A percentile compares a stretch with the other conserved stretches of the same genome.
Conservation (phyloP, 495 filamentous ascomycete species). For the Physcia stellaris region DNA sequence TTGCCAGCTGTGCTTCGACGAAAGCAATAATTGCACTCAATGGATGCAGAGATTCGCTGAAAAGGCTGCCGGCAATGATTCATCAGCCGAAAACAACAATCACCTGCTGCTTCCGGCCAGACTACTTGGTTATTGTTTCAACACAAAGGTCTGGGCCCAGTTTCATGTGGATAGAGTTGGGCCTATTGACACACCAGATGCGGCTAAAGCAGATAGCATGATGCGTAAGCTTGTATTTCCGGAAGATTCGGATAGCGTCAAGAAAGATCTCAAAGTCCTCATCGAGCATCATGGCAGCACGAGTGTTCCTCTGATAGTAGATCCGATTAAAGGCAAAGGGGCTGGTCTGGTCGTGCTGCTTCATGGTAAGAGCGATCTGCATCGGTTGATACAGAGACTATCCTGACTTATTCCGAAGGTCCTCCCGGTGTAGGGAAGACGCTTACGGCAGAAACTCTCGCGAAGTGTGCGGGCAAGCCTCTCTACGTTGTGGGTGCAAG, state of each 20-base stretch:
- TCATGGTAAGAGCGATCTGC: not conserved
- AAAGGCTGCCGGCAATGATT: not conserved
- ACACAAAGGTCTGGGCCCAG: not conserved
- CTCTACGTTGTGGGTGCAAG: not conserved
- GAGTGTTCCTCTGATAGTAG: not conserved
- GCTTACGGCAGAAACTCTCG: conserved; percentile 20
- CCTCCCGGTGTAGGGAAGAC: conserved; percentile 32
- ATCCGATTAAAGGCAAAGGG: not conserved
- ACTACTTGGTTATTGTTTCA: not conserved
- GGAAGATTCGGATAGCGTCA: not conserved
- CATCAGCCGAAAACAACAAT: not conserved
- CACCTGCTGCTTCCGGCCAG: not conserved
- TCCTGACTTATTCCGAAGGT: conserved; percentile 3
- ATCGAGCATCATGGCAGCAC: not conserved
- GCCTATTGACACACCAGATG: not conserved
- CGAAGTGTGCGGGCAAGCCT: not conserved
- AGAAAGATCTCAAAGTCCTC: not conserved
- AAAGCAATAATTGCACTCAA: not conserved
- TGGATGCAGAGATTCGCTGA: not conserved
- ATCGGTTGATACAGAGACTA: not conserved
- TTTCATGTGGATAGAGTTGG: not conserved
- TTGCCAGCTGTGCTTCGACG: not conserved
- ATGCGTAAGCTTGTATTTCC: not conserved
- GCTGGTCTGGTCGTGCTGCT: not conserved
- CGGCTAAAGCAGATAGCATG: not conserved